phyloP scores from a whole-genome alignment of 768 basidiomycete species.

The Favolaschia claudopus region DNA sequence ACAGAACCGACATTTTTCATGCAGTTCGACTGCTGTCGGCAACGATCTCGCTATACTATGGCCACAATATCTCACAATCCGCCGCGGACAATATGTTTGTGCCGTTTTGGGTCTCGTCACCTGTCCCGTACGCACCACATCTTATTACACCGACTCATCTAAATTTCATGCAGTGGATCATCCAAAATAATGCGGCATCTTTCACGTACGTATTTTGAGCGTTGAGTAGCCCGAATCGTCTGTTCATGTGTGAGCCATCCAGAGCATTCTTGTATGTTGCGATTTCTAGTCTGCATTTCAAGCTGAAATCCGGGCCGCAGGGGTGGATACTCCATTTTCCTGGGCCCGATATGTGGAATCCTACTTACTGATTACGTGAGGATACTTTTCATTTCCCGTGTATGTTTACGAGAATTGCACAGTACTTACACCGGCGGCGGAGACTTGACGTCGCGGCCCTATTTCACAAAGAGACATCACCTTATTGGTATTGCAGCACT shows the following conservation, averaged over 20 bases:
- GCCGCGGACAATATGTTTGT: conserved; percentile 64
- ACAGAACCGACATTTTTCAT: not conserved
- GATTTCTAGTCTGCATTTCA: not conserved
- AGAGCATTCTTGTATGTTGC: conserved; percentile 22
- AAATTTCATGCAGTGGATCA: conserved; percentile 54
- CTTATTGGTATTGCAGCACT: conserved; percentile 6
- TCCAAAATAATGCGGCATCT: conserved; percentile 54
- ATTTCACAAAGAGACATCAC: conserved; percentile 6
- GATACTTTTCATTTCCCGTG: not conserved
- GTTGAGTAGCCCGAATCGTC: conserved; percentile 1
- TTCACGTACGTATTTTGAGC: conserved; percentile 59
- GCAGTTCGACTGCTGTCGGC: conserved; percentile 27
- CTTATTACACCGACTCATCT: not conserved
- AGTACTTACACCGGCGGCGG: conserved; percentile 18
- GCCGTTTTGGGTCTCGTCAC: conserved; percentile 66
- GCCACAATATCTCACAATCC: conserved; percentile 42
- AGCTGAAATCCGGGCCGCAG: not conserved
- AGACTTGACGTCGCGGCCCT: conserved; percentile 14
- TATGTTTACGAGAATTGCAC: not conserved
- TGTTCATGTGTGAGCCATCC: not conserved
- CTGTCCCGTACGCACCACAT: conserved; percentile 42
- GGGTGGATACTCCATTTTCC: conserved; percentile 66
- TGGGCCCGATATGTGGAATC: conserved; percentile 70
- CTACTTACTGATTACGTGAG: conserved; percentile 42
- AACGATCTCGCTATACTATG: conserved; percentile 56